A percentile compares a stretch with the other conserved stretches of the same genome.
phyloP scores from a whole-genome alignment of 129 eudicot species.

The Silybum marianum region DNA sequence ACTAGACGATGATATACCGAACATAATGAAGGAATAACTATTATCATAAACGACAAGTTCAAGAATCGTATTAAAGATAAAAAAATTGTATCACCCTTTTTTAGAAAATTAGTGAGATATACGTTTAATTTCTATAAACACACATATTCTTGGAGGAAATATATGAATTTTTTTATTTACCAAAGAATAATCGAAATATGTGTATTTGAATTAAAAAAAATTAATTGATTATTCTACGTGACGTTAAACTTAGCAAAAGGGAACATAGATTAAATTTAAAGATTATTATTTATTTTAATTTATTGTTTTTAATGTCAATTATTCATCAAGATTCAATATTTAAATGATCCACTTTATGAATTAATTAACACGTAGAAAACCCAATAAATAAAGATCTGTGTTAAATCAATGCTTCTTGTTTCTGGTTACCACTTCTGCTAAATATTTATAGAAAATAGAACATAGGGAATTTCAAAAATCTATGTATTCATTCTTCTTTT shows the following conservation, averaged over 20 bases:
- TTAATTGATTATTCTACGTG: background rate
- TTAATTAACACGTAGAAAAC: background rate
- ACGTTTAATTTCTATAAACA: background rate
- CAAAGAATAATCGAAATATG: background rate
- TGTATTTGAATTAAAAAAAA: background rate
- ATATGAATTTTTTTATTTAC: background rate
- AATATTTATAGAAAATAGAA: background rate
- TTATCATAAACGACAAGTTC: background rate
- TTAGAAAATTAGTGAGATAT: too few species aligned
- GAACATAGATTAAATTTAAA: background rate
- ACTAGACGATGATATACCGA: background rate
- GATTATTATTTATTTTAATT: background rate
- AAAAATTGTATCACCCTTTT: background rate
- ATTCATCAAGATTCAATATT: background rate
- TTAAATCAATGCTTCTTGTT: background rate
- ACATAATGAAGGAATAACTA: background rate
- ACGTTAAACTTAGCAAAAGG: background rate
- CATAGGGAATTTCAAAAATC: background rate
- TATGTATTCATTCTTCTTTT: background rate
- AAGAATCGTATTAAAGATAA: background rate
- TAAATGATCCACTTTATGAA: background rate
- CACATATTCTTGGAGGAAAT: background rate
- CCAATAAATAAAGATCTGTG: background rate
- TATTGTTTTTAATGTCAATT: background rate
- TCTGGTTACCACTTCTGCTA: background rate